phyloP scores from a whole-genome alignment of 1,139 yeast species.

The Kodamaea fungicola region DNA sequence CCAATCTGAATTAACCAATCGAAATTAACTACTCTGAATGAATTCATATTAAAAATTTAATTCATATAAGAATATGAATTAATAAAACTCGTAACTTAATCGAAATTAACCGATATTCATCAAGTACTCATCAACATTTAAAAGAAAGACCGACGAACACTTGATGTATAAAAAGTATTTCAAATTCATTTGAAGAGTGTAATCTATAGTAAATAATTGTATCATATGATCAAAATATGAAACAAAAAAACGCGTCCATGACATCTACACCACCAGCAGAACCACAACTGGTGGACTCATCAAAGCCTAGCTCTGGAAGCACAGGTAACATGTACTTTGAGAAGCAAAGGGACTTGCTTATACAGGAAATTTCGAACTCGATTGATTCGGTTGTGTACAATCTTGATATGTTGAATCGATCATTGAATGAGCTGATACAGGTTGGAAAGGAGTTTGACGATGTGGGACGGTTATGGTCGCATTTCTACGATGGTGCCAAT shows the following conservation, averaged over 20 bases:
- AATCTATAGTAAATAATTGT: too few species aligned
- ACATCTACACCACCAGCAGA: slow-evolving; percentile 12
- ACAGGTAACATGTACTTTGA: slow-evolving; percentile 25
- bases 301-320: background rate
- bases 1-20: too few species aligned
- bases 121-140: too few species aligned
- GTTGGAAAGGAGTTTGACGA: slow-evolving; percentile 47
- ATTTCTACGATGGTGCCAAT: slow-evolving; percentile 37
- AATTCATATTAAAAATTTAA: too few species aligned
- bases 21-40: too few species aligned
- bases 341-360: slow-evolving; percentile 41
- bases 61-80: too few species aligned
- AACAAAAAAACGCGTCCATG: slow-evolving; percentile 4
- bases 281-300: slow-evolving; percentile 1
- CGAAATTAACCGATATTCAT: too few species aligned
- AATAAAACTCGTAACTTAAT: too few species aligned
- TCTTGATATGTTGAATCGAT: slow-evolving; percentile 39
- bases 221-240: too few species aligned
- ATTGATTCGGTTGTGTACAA: slow-evolving; percentile 41
- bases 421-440: slow-evolving; percentile 39
- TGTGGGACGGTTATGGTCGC: slow-evolving; percentile 42
- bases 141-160: too few species aligned
- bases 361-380: slow-evolving; percentile 41
- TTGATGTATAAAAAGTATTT: too few species aligned
- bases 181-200: too few species aligned